phyloP scores from a whole-genome alignment of 208 protist species.

The Trypanosoma cruzi region DNA sequence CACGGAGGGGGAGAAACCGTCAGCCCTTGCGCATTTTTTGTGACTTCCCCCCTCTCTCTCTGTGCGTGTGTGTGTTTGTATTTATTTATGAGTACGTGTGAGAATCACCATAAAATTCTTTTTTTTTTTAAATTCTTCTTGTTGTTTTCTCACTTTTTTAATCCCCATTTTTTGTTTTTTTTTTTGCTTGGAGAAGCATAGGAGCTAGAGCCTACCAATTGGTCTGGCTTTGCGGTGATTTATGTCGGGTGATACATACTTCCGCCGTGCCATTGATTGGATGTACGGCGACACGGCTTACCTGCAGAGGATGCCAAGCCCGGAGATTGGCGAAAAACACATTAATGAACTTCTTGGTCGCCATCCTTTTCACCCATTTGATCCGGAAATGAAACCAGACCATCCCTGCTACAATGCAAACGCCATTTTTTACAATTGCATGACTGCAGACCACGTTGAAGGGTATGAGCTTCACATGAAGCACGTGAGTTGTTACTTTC shows the following conservation, averaged over 20 bases:
- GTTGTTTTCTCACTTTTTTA: slow-evolving; percentile 7
- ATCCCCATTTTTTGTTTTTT: no score
- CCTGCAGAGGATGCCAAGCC: slow-evolving; percentile 53
- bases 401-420: slow-evolving; percentile 74
- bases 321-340: slow-evolving; percentile 79
- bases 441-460: slow-evolving; percentile 77
- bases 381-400: slow-evolving; percentile 63
- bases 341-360: slow-evolving; percentile 86
- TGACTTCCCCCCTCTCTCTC: no score
- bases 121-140: neutral
- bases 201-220: neutral
- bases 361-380: slow-evolving; percentile 88
- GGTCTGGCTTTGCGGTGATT: neutral
- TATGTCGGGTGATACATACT: slow-evolving; percentile 73
- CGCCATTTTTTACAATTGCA: slow-evolving; percentile 72
- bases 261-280: slow-evolving; percentile 82
- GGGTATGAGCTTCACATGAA: slow-evolving; percentile 87
- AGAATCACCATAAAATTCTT: neutral
- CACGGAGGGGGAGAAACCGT: neutral
- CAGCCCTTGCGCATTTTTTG: no score
- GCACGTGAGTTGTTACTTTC: slow-evolving; percentile 86
- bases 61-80: neutral
- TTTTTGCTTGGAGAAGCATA: neutral
- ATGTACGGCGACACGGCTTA: slow-evolving; percentile 87
- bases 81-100: neutral